Percentiles rank a stretch among this genome's conserved stretches.
phyloP scores from a whole-genome alignment of 306 rosid species.

The Cicer pinnatifidum region DNA sequence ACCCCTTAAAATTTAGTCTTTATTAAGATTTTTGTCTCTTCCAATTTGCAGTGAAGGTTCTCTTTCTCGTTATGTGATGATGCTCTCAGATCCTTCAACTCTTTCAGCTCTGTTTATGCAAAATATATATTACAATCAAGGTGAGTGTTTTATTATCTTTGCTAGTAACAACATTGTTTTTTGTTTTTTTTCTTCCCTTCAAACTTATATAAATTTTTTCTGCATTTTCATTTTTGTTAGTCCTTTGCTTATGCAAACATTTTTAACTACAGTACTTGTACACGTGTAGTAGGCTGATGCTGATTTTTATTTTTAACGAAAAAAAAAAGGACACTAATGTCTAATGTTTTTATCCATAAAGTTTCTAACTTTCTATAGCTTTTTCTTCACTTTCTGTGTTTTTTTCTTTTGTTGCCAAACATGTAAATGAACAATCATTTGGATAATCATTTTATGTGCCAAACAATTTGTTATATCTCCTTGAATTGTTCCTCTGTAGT shows the following conservation, averaged over 20 bases:
- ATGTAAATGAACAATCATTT: slow-evolving; percentile 35
- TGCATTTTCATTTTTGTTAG: no score
- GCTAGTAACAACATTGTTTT: no score
- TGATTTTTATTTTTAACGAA: no score
- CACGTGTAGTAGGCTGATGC: no score
- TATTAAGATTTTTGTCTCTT: neutral
- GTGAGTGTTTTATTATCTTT: slow-evolving; percentile 37
- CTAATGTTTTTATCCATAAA: neutral
- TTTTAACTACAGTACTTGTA: neutral
- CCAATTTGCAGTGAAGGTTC: slow-evolving; percentile 11
- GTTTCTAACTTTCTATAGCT: slow-evolving; percentile 4
- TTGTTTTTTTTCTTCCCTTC: no score
- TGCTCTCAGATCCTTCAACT: slow-evolving; percentile 43
- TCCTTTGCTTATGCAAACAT: neutral
- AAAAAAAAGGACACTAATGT: neutral
- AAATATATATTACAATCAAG: slow-evolving; percentile 25
- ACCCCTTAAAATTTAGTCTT: neutral
- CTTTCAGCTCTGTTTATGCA: neutral
- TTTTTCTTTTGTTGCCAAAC: slow-evolving; percentile 30
- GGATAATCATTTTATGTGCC: slow-evolving; percentile 21
- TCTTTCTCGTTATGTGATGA: neutral
- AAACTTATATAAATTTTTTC: no score
- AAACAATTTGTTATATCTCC: slow-evolving; percentile 42
- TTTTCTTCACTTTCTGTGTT: slow-evolving; percentile 29
- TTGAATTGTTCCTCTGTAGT: slow-evolving; percentile 36